These are phyloP conservation scores for Rhizophagus sp. DNA, from an alignment of 192 early-diverging fungal genomes.

Conservation along the genomic window DNA sequence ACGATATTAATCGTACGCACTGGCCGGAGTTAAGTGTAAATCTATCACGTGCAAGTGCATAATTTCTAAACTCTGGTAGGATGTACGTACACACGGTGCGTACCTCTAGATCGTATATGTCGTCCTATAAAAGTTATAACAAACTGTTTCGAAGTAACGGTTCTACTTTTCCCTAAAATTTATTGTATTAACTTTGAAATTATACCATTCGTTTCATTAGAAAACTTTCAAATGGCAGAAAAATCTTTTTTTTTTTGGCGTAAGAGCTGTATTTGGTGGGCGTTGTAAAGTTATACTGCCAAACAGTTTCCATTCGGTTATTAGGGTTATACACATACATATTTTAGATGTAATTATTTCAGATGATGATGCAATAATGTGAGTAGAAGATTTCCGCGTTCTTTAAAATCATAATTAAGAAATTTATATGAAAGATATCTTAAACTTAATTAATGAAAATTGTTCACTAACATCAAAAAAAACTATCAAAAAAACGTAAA, in stretches of 20 bases:
- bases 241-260: slow-evolving; percentile 41
- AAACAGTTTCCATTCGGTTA: slow-evolving; percentile 54
- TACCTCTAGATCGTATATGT: too few relatives aligned
- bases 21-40: too few relatives aligned
- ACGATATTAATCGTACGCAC: too few relatives aligned
- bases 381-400: slow-evolving; percentile 42
- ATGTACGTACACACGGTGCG: too few relatives aligned
- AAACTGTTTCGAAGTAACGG: slow-evolving; percentile 81
- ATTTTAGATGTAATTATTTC: slow-evolving; percentile 56
- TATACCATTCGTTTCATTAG: slow-evolving; percentile 74
- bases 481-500: too few relatives aligned
- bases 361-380: slow-evolving; percentile 40
- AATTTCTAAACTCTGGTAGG: too few relatives aligned
- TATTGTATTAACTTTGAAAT: slow-evolving; percentile 89
- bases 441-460: too few relatives aligned
- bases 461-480: too few relatives aligned
- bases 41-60: too few relatives aligned
- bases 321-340: slow-evolving; percentile 48
- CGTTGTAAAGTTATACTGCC: slow-evolving; percentile 75
- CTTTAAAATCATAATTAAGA: slow-evolving; percentile 65
- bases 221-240: slow-evolving; percentile 64
- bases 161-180: slow-evolving; percentile 62
- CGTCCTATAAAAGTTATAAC: slow-evolving; percentile 43
- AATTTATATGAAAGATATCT: slow-evolving; percentile 61
- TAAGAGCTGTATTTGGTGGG: slow-evolving; percentile 56